Percentiles rank a stretch among this genome's conserved stretches.
These are phyloP conservation scores for Solanum chaucha DNA, from an alignment of 257 asterid genomes.

Conservation along the genomic window DNA sequence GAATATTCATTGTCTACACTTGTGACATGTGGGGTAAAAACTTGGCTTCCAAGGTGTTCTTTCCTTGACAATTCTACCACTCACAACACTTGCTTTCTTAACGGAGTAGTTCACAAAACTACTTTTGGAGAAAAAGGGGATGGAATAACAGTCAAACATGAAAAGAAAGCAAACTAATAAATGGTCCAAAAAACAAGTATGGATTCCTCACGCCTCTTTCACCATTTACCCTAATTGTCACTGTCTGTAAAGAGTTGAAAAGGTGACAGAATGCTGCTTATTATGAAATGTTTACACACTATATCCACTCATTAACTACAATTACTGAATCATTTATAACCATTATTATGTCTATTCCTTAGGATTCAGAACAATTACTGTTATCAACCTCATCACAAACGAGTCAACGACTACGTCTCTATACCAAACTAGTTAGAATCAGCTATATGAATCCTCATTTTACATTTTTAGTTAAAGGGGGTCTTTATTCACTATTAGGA, in stretches of 20 bases:
- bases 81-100: background rate
- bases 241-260: background rate
- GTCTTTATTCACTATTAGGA: background rate
- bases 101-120: background rate
- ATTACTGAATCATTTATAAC: background rate
- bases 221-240: background rate
- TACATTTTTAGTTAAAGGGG: background rate
- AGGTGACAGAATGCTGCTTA: background rate
- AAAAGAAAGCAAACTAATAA: background rate
- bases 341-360: background rate
- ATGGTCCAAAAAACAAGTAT: background rate
- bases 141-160: background rate
- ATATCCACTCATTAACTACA: background rate
- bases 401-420: background rate
- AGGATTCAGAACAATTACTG: background rate
- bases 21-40: background rate
- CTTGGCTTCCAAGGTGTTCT: slow-evolving; percentile 13
- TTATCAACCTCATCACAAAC: background rate
- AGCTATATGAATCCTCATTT: background rate
- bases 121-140: background rate
- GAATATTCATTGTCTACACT: background rate
- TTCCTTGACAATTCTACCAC: background rate
- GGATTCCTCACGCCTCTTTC: background rate
- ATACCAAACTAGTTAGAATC: background rate
- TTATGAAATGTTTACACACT: background rate